Evolutionary conservation across 2,329 filamentous ascomycete species (phyloP), one percentile per base, ranked within the genome.

Genomic region (Kalaharituber pfeilii): DNA sequence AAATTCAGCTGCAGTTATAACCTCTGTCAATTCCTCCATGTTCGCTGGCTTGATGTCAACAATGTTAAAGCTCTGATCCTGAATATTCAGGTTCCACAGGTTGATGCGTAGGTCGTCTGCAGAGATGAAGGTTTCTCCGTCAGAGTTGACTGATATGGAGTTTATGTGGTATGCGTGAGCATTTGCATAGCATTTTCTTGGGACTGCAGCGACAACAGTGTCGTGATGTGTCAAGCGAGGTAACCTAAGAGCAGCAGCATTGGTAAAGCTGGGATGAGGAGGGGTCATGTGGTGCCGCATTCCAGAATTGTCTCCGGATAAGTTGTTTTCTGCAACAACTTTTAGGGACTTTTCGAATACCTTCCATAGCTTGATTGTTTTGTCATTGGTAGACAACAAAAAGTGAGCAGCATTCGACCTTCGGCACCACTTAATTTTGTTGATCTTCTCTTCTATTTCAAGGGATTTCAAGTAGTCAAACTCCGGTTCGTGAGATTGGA

Each of bases 401-500:
- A 94, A 98, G 73, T 98, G 91, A 54, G 91, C 96, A 58, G 89
- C 85, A 75, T 98, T 98, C 72, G 96, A 89, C 71, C 91, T 82
- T 67, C 84, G 82, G 70, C 91, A 98, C 91, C 91, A 98, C 71
- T 96, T 98, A 73, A 98, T 98, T 76, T 98, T 98, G 78, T 98
- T 98, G 77, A 98, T 98, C 75, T 98, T 98, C 72, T 98, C 91
- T 76, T 98, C 91, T 67, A 98, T 98, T 72, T 98, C 91, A 64
- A 98, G 78, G 29, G 91, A 98, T 72, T 98, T 98, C 62, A 98
- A 79, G 69, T 98, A 98, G 71, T 98, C 91, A 70, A 98, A 98
- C 71, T 98, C 91, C 60, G 91, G 91, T 69, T 98, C 91, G 73
- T 98, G 91, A 65, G 91, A 98, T 74, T 98, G 91, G 66, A 98